These are phyloP conservation scores for Alternaria dauci DNA, from an alignment of 2,329 filamentous ascomycete species.

Conservation along the genomic window DNA sequence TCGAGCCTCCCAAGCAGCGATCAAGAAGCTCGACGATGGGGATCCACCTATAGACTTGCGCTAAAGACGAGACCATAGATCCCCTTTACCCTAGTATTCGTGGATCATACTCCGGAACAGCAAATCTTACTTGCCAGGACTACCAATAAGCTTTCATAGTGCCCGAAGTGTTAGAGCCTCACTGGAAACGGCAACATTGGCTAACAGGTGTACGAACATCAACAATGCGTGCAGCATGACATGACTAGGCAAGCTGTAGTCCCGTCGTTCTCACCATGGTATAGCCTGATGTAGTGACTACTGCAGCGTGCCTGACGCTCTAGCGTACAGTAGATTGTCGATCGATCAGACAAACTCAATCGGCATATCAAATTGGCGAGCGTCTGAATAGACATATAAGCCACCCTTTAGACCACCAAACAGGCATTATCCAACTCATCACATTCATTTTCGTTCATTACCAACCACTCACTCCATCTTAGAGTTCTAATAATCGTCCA, in stretches of 20 bases:
- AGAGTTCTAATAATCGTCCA: background rate
- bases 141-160: slow-evolving; percentile 3
- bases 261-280: background rate
- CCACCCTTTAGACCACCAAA: background rate
- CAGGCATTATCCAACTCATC: slow-evolving; percentile 11
- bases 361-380: background rate
- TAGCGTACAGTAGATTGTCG: slow-evolving; percentile 1
- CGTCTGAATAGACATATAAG: slow-evolving; percentile 7
- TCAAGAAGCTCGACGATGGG: slow-evolving; percentile 9
- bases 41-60: background rate
- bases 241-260: slow-evolving; percentile 3
- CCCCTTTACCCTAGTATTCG: background rate
- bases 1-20: background rate
- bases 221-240: background rate
- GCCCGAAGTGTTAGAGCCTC: background rate
- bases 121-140: background rate
- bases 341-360: slow-evolving; percentile 8
- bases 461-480: background rate
- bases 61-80: background rate
- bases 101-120: slow-evolving; percentile 6
- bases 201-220: slow-evolving; percentile 8
- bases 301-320: background rate
- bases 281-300: slow-evolving; percentile 1
- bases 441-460: slow-evolving; percentile 5
- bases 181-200: background rate